Conservation (phyloP, 2,329 filamentous ascomycete genomes). For the Botrytis sinoallii region DNA sequence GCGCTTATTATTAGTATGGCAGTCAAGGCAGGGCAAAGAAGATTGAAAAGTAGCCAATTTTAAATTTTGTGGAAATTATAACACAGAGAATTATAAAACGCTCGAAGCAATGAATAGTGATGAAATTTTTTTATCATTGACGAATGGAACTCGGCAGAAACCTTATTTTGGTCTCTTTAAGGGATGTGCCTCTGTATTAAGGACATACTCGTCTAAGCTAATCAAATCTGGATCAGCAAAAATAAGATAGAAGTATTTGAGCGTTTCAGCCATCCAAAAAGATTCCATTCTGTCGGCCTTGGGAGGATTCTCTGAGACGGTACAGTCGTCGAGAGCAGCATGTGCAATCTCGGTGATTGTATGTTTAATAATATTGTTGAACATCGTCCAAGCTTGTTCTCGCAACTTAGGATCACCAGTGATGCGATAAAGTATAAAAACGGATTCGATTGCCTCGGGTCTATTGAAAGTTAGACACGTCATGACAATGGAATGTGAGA, state of each 20-base stretch:
- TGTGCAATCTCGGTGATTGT: slow-evolving; percentile 44
- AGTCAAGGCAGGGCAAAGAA: not conserved
- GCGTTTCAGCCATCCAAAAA: slow-evolving; percentile 62
- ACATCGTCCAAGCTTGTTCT: slow-evolving; percentile 49
- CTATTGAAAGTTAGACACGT: slow-evolving; percentile 28
- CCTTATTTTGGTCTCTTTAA: slow-evolving; percentile 34
- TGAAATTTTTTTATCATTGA: not conserved
- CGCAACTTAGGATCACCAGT: slow-evolving; percentile 36
- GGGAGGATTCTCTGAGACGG: slow-evolving; percentile 19
- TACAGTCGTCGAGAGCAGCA: slow-evolving; percentile 43
- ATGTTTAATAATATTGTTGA: slow-evolving; percentile 43
- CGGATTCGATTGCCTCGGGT: slow-evolving; percentile 64
- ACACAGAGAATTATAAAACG: not conserved
- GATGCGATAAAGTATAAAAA: slow-evolving; percentile 55
- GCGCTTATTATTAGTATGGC: too few relatives aligned
- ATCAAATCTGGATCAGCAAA: slow-evolving; percentile 47
- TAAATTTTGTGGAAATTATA: not conserved
- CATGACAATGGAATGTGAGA: slow-evolving; percentile 20
- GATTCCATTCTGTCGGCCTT: slow-evolving; percentile 53
- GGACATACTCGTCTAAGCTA: slow-evolving; percentile 59
- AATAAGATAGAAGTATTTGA: slow-evolving; percentile 62
- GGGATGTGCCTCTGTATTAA: slow-evolving; percentile 38
- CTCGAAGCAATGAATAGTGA: not conserved
- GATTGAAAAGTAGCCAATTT: not conserved
- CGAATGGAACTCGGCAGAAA: not conserved